A percentile compares a stretch with the other conserved stretches of the same genome.
These are phyloP conservation scores for Gregarina niphandrodes DNA, from an alignment of 169 alveolate species.

Conservation along the genomic window DNA sequence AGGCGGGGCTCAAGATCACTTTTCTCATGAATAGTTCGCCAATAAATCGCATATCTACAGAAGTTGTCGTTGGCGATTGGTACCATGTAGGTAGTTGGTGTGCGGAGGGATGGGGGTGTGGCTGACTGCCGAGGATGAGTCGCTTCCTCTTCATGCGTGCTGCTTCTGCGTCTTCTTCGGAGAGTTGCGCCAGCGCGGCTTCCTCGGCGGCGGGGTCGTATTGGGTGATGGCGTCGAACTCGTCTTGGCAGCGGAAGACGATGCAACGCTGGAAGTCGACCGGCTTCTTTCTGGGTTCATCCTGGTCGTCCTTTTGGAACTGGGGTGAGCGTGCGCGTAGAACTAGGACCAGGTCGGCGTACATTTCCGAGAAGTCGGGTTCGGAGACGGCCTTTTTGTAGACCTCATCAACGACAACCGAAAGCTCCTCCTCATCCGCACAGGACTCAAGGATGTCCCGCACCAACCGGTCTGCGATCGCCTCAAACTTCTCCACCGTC, in stretches of 20 bases:
- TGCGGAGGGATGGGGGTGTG: not conserved
- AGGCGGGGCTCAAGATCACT: conserved; percentile 45
- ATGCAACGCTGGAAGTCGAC: conserved; percentile 5
- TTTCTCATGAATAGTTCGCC: conserved; percentile 57
- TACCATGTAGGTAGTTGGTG: not conserved
- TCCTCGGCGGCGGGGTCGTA: conserved; percentile 36
- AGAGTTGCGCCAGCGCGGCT: conserved; percentile 23
- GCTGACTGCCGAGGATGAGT: conserved; percentile 38
- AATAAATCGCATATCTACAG: conserved; percentile 36
- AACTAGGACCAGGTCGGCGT: conserved; percentile 52
- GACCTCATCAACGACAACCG: conserved; percentile 9
- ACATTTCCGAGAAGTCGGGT: conserved; percentile 70
- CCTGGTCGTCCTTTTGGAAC: not conserved
- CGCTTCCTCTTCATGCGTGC: conserved; percentile 24
- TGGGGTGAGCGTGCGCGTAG: conserved; percentile 22
- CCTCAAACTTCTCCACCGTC: conserved; percentile 58
- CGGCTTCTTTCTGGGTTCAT: conserved; percentile 11
- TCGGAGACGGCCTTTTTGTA: conserved; percentile 52
- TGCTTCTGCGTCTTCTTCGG: conserved; percentile 13
- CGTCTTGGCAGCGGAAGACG: conserved; percentile 9
- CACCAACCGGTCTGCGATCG: conserved; percentile 57
- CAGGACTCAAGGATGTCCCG: conserved; percentile 30
- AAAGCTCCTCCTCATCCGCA: conserved; percentile 4
- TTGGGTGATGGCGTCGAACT: conserved; percentile 33
- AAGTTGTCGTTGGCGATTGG: not conserved